Conservation (phyloP, 305 asterid species). For the Fraxinus greggii region DNA sequence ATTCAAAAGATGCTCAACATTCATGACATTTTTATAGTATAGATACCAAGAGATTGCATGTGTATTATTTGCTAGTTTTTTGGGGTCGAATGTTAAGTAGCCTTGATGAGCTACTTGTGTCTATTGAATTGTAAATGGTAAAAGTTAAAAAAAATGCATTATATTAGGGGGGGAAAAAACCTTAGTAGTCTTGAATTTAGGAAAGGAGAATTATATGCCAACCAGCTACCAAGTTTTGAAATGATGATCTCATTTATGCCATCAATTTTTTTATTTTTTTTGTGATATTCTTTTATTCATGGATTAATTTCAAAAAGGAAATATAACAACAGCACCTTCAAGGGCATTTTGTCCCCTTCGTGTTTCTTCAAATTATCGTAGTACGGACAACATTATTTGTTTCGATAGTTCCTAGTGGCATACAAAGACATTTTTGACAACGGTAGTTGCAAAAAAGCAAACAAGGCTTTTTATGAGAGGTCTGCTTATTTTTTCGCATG, state of each 20-base stretch:
- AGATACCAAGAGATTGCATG: neutral
- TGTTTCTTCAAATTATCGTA: conserved; percentile 30
- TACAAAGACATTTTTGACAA: conserved; percentile 30
- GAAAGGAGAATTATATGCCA: no score
- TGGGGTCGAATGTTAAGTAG: no score
- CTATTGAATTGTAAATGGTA: no score
- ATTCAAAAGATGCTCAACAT: no score
- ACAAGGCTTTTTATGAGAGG: conserved; percentile 13
- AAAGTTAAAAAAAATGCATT: no score
- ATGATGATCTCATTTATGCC: neutral
- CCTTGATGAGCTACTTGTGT: no score
- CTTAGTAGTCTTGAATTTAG: no score
- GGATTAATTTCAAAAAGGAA: neutral
- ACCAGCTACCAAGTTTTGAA: neutral
- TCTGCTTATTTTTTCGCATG: conserved; percentile 22
- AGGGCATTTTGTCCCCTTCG: conserved; percentile 40
- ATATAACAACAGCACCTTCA: neutral
- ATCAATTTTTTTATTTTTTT: neutral
- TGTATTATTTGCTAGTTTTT: no score
- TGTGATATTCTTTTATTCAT: neutral
- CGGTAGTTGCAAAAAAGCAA: conserved; percentile 25
- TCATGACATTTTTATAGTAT: no score
- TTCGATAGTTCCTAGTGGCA: conserved; percentile 34
- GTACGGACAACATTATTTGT: conserved; percentile 36
- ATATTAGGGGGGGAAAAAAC: no score